Evolutionary conservation across 768 basidiomycete genomes (phyloP).

Genomic region (Hygrophorus russula): DNA sequence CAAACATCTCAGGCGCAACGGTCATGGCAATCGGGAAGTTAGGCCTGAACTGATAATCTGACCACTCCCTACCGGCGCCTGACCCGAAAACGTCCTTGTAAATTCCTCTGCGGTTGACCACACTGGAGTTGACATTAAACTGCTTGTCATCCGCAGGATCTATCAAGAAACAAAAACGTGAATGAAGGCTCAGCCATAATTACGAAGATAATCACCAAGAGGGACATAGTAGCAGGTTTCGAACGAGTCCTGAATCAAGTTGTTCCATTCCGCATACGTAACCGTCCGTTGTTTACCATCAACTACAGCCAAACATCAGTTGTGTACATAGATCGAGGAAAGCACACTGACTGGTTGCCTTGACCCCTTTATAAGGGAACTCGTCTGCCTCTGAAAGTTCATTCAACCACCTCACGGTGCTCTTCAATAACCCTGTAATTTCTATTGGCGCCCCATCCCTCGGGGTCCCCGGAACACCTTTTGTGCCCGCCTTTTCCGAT

Average conservation of each 20-base stretch:
- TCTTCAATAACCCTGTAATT: slow-evolving; percentile 89
- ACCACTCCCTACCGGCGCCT: slow-evolving; percentile 81
- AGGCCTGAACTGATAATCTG: slow-evolving; percentile 89
- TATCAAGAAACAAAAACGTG: slow-evolving; percentile 14
- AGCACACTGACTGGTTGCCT: slow-evolving; percentile 54
- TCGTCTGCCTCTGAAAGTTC: slow-evolving; percentile 47
- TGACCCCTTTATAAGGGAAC: slow-evolving; percentile 88
- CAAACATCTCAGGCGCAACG: slow-evolving; percentile 92
- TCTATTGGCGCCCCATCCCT: slow-evolving; percentile 94
- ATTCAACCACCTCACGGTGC: slow-evolving; percentile 83
- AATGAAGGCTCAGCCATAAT: not conserved
- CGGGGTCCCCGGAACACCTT: slow-evolving; percentile 92
- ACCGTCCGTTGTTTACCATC: slow-evolving; percentile 56
- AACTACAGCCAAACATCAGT: slow-evolving; percentile 32
- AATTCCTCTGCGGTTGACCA: slow-evolving; percentile 87
- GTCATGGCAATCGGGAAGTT: slow-evolving; percentile 97
- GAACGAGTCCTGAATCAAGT: slow-evolving; percentile 76
- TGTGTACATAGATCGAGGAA: not conserved
- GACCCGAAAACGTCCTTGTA: slow-evolving; percentile 98
- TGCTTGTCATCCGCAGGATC: slow-evolving; percentile 62
- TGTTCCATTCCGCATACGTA: slow-evolving; percentile 85
- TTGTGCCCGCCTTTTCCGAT: slow-evolving; percentile 81
- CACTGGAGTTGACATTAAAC: slow-evolving; percentile 54
- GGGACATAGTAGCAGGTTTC: slow-evolving; percentile 91
- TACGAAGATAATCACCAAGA: slow-evolving; percentile 33